These are phyloP conservation scores for Acacia confusa DNA, from an alignment of 306 rosid species.

Conservation along the genomic window DNA sequence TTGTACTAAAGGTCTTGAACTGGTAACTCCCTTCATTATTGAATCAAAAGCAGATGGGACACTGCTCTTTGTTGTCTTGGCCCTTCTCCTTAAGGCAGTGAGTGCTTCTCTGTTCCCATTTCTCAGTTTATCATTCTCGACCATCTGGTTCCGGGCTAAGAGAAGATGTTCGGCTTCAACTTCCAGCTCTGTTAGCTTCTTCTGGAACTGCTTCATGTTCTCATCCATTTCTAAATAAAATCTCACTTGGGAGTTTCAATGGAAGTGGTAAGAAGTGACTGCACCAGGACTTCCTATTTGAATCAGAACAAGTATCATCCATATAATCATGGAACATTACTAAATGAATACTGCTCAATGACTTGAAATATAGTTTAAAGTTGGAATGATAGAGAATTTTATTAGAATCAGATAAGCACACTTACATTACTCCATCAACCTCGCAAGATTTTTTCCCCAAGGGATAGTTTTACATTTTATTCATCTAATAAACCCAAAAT, in stretches of 20 bases:
- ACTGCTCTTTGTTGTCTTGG: slow-evolving; percentile 78
- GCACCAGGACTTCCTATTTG: not conserved
- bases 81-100: slow-evolving; percentile 80
- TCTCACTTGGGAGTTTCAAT: not conserved
- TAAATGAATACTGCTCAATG: not conserved
- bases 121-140: slow-evolving; percentile 84
- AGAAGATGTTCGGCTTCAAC: slow-evolving; percentile 78
- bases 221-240: slow-evolving; percentile 51
- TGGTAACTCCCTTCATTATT: slow-evolving; percentile 72
- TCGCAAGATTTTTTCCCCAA: not conserved
- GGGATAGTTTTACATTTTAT: not conserved
- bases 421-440: not conserved
- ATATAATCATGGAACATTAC: not conserved
- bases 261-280: not conserved
- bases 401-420: not conserved
- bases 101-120: slow-evolving; percentile 91
- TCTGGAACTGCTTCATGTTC: slow-evolving; percentile 49
- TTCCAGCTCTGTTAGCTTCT: slow-evolving; percentile 61
- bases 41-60: slow-evolving; percentile 81
- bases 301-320: not conserved
- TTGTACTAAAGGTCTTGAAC: slow-evolving; percentile 70
- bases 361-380: not conserved
- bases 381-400: not conserved
- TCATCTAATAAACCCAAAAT: not conserved
- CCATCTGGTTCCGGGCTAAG: slow-evolving; percentile 71